phyloP scores from a whole-genome alignment of 208 protist genomes.

The Trypanosoma lewisi region DNA sequence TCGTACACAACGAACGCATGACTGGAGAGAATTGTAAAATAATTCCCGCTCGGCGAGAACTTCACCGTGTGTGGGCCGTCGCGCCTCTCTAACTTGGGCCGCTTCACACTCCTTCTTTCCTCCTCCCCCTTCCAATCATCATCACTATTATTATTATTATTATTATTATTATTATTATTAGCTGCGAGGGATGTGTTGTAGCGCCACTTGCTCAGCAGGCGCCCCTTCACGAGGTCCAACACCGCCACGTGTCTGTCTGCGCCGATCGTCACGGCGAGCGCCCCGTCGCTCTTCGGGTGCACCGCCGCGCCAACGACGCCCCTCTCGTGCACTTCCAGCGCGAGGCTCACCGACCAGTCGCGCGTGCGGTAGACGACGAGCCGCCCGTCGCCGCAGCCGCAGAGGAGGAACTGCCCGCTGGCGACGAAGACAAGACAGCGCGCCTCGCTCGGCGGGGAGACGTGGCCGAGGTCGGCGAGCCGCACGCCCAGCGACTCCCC shows the following conservation, averaged over 20 bases:
- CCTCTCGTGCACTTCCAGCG: slow-evolving; percentile 59
- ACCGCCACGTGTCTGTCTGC: slow-evolving; percentile 60
- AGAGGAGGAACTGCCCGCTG: slow-evolving; percentile 49
- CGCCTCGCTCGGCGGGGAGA: slow-evolving; percentile 55
- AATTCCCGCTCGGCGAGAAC: slow-evolving; percentile 49
- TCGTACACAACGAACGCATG: slow-evolving; percentile 61
- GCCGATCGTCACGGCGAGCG: slow-evolving; percentile 51
- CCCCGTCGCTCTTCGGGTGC: slow-evolving; percentile 52
- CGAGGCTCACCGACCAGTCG: slow-evolving; percentile 46
- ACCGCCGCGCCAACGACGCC: slow-evolving; percentile 38
- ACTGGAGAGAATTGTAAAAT: slow-evolving; percentile 40
- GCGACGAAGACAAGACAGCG: slow-evolving; percentile 39
- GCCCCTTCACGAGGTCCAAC: slow-evolving; percentile 50
- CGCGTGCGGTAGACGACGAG: slow-evolving; percentile 65
- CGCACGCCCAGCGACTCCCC: slow-evolving; percentile 42
- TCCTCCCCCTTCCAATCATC: not conserved
- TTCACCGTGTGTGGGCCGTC: slow-evolving; percentile 46
- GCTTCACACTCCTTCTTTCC: slow-evolving; percentile 7
- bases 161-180: not conserved
- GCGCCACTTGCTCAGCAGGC: slow-evolving; percentile 79
- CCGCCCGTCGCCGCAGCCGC: slow-evolving; percentile 55
- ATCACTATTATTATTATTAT: not conserved
- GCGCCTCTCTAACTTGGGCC: slow-evolving; percentile 20
- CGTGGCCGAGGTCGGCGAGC: slow-evolving; percentile 63
- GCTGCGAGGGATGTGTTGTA: slow-evolving; percentile 31